Conservation (phyloP, 805 yeast species). For the Phaffomyces thermotolerans region DNA sequence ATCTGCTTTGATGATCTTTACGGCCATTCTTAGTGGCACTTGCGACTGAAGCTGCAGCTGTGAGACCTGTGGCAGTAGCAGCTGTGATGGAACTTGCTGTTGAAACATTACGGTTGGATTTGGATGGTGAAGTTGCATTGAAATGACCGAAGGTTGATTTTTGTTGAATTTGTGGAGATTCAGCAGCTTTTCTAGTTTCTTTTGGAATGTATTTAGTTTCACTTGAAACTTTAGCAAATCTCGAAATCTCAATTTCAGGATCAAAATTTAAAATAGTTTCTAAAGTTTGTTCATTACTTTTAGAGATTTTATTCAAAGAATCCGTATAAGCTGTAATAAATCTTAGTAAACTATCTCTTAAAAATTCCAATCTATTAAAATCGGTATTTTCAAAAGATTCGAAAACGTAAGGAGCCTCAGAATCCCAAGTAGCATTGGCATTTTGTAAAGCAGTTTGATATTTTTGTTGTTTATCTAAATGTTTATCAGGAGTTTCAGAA, state of each 20-base stretch:
- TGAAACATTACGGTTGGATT: conserved; percentile 13
- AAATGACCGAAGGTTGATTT: conserved; percentile 1
- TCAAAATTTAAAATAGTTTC: conserved; percentile 58
- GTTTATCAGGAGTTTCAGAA: conserved; percentile 14
- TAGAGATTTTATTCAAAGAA: conserved; percentile 36
- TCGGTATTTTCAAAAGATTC: conserved; percentile 72
- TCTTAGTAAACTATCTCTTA: conserved; percentile 60
- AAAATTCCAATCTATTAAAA: conserved; percentile 47
- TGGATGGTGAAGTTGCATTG: conserved; percentile 1
- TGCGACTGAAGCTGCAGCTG: conserved; percentile 8
- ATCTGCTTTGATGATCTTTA: conserved; percentile 24
- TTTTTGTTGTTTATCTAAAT: conserved; percentile 21
- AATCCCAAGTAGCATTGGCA: conserved; percentile 61
- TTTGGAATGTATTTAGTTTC: conserved; percentile 20
- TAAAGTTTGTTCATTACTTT: conserved; percentile 54
- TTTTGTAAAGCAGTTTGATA: conserved; percentile 34
- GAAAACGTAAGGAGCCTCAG: conserved; percentile 70
- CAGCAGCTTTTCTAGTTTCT: conserved; percentile 24
- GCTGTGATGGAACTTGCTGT: conserved; percentile 18
- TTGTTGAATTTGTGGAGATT: conserved; percentile 14
- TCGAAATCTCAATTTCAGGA: conserved; percentile 50
- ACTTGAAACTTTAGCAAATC: conserved; percentile 42
- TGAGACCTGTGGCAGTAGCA: conserved; percentile 3
- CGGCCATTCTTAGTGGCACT: conserved; percentile 7
- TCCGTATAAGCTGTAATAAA: conserved; percentile 58